Conservation (phyloP, 768 basidiomycete genomes). For the Termitomyces sp. region DNA sequence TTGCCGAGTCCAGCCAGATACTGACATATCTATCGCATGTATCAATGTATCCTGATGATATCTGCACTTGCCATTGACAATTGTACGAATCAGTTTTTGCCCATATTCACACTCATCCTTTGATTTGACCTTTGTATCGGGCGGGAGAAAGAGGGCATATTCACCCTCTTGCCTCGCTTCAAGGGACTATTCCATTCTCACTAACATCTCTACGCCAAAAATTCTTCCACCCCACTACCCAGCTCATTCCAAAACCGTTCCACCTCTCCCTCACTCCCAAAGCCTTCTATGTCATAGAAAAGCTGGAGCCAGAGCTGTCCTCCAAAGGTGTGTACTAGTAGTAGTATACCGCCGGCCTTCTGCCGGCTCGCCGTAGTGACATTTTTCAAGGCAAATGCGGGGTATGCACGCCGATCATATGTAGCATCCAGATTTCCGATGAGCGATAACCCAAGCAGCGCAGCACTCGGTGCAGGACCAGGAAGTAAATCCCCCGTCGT, state of each 20-base stretch:
- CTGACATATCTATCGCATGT: too few relatives aligned
- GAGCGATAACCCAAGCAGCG: constrained; percentile 57
- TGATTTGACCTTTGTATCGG: too few relatives aligned
- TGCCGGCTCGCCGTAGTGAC: constrained; percentile 64
- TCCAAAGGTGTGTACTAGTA: constrained; percentile 58
- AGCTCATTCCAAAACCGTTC: constrained; percentile 24
- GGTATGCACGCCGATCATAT: constrained; percentile 47
- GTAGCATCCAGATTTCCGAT: constrained; percentile 64
- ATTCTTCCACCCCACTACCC: constrained; percentile 15
- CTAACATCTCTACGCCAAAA: not conserved
- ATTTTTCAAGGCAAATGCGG: constrained; percentile 40
- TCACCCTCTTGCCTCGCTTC: too few relatives aligned
- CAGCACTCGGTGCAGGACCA: constrained; percentile 19
- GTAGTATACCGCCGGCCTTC: constrained; percentile 50
- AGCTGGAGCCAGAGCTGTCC: constrained; percentile 49
- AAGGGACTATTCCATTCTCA: not conserved
- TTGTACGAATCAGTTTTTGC: too few relatives aligned
- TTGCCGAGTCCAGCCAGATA: too few relatives aligned
- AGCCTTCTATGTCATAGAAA: constrained; percentile 25
- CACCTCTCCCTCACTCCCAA: constrained; percentile 14
- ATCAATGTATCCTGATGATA: too few relatives aligned
- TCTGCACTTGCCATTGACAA: too few relatives aligned
- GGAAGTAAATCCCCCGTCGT: not conserved
- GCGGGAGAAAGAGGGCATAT: too few relatives aligned
- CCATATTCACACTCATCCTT: too few relatives aligned